Percentiles rank a stretch among this genome's conserved stretches.
These are phyloP conservation scores for Xylaria sp. DNA, from an alignment of 495 filamentous ascomycete species.

Conservation along the genomic window DNA sequence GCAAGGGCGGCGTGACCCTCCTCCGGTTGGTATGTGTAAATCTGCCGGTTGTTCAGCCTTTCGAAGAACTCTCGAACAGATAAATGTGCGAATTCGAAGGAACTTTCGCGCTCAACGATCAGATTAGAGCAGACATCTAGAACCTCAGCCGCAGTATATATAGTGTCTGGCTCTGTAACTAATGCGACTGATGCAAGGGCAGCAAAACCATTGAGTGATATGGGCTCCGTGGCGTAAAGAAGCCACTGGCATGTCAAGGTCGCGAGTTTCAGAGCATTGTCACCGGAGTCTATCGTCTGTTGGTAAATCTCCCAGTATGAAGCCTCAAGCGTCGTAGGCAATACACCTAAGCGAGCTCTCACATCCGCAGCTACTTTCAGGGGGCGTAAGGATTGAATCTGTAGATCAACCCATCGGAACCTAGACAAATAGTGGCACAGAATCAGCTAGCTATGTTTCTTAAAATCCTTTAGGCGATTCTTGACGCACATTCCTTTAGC, in stretches of 20 bases:
- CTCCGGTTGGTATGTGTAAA: not conserved
- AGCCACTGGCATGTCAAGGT: slow-evolving; percentile 29
- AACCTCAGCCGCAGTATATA: not conserved
- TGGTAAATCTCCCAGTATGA: not conserved
- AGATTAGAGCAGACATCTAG: not conserved
- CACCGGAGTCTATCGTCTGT: slow-evolving; percentile 1
- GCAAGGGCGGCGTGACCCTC: slow-evolving; percentile 3
- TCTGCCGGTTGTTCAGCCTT: not conserved
- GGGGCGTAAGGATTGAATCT: slow-evolving; percentile 22
- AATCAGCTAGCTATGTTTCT: not conserved
- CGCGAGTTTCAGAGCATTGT: slow-evolving; percentile 18
- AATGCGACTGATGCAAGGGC: slow-evolving; percentile 1
- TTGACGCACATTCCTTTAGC: not conserved
- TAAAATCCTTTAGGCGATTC: no score
- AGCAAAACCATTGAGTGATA: slow-evolving; percentile 13
- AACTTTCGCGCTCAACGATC: not conserved
- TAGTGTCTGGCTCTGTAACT: not conserved
- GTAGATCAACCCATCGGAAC: slow-evolving; percentile 27
- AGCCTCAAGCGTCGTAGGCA: slow-evolving; percentile 1
- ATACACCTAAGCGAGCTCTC: slow-evolving; percentile 14
- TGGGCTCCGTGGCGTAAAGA: slow-evolving; percentile 20
- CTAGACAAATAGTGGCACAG: not conserved
- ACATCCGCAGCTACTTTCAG: slow-evolving; percentile 25
- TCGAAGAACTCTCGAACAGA: slow-evolving; percentile 8
- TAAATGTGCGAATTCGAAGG: slow-evolving; percentile 1